Evolutionary conservation across 2,329 filamentous ascomycete species (phyloP).

Genomic region (Amesomyces nigricolor): DNA sequence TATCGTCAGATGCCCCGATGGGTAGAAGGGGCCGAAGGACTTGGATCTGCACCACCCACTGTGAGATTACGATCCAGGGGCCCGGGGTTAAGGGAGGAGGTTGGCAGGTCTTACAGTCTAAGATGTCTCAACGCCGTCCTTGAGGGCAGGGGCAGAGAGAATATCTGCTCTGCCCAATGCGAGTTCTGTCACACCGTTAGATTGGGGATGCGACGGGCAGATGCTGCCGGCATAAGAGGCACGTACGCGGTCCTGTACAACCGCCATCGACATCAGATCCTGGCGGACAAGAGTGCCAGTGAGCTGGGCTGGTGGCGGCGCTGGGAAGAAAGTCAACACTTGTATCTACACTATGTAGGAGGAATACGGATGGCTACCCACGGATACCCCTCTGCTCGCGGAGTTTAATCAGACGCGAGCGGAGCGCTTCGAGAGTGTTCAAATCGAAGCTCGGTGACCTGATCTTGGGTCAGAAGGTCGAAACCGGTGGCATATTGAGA

Average conservation of each 20-base stretch:
- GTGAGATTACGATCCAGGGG: background rate
- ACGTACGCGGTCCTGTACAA: constrained; percentile 24
- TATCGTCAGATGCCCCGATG: constrained; percentile 40
- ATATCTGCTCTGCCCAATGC: constrained; percentile 59
- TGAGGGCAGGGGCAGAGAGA: constrained; percentile 48
- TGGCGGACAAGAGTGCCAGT: constrained; percentile 33
- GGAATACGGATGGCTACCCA: constrained; percentile 28
- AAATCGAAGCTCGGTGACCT: constrained; percentile 51
- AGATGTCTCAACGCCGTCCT: constrained; percentile 44
- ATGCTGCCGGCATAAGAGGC: background rate
- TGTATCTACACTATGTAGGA: background rate
- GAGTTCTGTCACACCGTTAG: constrained; percentile 35
- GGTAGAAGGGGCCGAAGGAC: constrained; percentile 42
- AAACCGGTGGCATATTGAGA: too few relatives aligned
- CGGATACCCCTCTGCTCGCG: constrained; percentile 50
- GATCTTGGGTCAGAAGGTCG: constrained; percentile 15
- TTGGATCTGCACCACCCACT: constrained; percentile 35
- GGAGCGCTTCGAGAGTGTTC: constrained; percentile 46
- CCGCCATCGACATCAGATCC: constrained; percentile 28
- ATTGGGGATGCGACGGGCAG: background rate
- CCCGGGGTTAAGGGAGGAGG: background rate
- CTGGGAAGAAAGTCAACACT: constrained; percentile 22
- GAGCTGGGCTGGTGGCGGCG: constrained; percentile 33
- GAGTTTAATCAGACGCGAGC: constrained; percentile 45
- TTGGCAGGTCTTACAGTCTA: constrained; percentile 27